Base-by-base conservation (phyloP, 2,329 filamentous ascomycete species). In the Microcyclospora tardicrescens region DNA sequence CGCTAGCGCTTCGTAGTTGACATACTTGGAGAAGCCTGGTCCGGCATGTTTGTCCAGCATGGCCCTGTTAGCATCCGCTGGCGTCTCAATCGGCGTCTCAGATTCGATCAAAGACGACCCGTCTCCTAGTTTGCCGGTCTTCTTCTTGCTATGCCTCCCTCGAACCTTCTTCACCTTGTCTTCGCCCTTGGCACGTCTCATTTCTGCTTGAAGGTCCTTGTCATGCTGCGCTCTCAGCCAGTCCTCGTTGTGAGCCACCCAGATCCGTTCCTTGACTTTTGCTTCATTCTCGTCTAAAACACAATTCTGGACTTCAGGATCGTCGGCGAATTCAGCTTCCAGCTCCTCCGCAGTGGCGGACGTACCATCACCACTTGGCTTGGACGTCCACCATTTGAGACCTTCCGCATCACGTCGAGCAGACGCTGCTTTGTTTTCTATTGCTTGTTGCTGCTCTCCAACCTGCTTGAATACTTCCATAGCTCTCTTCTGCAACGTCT, bases 231-330 rank as follows among this genome's bases (percentile, higher is more conserved):
- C 74, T 8, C 89, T 82, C 30, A 98, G 69, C 74, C 87, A 98
- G 49, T 93, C 85, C 57, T 91, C 86, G 61, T 98, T 96, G 56
- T 87, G 79, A 43, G 89, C 87, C 33, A 93, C 78, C 91, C 91
- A 98, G 37, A 96, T 83, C 43, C 78, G 77, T 59, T 95, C 87
- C 59, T 95, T 96, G 55, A 86, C 75, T 28, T 73, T 73, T 2
- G 79, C 75, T 62, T 96, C 87, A 2, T 76, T 73, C 1, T 79
- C 73, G 0, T 72, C 73, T 5, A 96, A 69, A 28, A 86, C 62
- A 54, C 87, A 94, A 51, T 82, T 82, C 42, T 72, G 66, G 5
- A 98, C 85, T 59, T 98, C 91, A 0, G 79, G 81, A 45, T 98
- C 91, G 50, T 93, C 78, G 29, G 79, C 83, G 53, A 96, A 95